phyloP scores from a whole-genome alignment of 768 basidiomycete genomes.

The Pisolithus albus region DNA sequence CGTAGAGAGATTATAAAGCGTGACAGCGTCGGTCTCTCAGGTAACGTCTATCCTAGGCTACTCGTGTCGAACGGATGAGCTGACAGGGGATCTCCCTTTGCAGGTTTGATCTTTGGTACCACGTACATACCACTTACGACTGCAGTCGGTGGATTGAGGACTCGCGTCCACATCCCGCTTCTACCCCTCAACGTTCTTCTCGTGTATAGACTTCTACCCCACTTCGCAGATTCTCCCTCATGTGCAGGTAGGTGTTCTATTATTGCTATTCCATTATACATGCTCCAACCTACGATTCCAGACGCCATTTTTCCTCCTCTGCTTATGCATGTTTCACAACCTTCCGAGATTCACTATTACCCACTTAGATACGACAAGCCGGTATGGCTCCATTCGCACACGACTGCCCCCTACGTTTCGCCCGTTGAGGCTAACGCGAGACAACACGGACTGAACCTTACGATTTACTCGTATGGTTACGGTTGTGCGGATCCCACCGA shows the following conservation, averaged over 20 bases:
- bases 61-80: background rate
- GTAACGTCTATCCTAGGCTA: slow-evolving; percentile 28
- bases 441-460: slow-evolving; percentile 42
- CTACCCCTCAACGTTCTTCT: slow-evolving; percentile 55
- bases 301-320: slow-evolving; percentile 56
- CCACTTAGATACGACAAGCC: slow-evolving; percentile 33
- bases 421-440: slow-evolving; percentile 6
- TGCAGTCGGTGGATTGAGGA: slow-evolving; percentile 31
- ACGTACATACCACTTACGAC: slow-evolving; percentile 27
- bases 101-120: slow-evolving; percentile 37
- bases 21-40: slow-evolving; percentile 28
- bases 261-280: background rate
- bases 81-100: slow-evolving; percentile 1
- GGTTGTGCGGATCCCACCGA: slow-evolving; percentile 36
- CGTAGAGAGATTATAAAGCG: slow-evolving; percentile 25
- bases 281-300: slow-evolving; percentile 21
- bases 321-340: slow-evolving; percentile 54
- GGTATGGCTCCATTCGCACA: slow-evolving; percentile 57
- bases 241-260: slow-evolving; percentile 25
- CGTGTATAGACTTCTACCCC: slow-evolving; percentile 52
- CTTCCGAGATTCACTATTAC: slow-evolving; percentile 63
- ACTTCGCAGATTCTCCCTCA: slow-evolving; percentile 6
- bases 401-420: slow-evolving; percentile 57
- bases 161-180: slow-evolving; percentile 45
- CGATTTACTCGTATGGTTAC: slow-evolving; percentile 49